A percentile compares a stretch with the other conserved stretches of the same genome.
Conservation (phyloP, 495 filamentous ascomycete genomes). For the Penicillium salamii region DNA sequence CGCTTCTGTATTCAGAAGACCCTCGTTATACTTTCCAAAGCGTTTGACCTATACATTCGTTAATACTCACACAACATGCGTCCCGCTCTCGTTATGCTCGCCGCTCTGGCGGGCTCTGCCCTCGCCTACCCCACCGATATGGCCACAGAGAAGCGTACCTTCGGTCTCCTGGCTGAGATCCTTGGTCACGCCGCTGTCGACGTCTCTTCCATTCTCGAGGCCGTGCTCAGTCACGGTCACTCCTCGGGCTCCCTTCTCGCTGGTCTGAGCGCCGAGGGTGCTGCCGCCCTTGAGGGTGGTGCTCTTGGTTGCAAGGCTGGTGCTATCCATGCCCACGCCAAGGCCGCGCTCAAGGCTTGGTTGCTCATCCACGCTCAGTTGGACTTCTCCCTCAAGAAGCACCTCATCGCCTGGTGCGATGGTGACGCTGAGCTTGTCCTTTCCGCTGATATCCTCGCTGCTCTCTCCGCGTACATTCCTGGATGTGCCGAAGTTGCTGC, state of each 20-base stretch:
- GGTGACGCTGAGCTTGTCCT: slow-evolving; percentile 22
- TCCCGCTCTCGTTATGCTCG: slow-evolving; percentile 37
- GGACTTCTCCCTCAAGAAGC: slow-evolving; percentile 25
- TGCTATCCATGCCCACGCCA: slow-evolving; percentile 27
- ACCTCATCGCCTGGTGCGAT: slow-evolving; percentile 32
- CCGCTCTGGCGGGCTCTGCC: slow-evolving; percentile 36
- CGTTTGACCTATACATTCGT: slow-evolving; percentile 19
- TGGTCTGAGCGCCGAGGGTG: slow-evolving; percentile 36
- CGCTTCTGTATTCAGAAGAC: slow-evolving; percentile 10
- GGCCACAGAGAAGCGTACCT: slow-evolving; percentile 29
- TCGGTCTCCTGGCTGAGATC: slow-evolving; percentile 21
- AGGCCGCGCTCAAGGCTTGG: slow-evolving; percentile 35
- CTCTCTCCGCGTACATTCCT: slow-evolving; percentile 37
- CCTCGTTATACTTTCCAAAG: slow-evolving; percentile 2
- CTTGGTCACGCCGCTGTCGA: slow-evolving; percentile 17
- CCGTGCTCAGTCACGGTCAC: slow-evolving; percentile 23
- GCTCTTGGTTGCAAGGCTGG: slow-evolving; percentile 38
- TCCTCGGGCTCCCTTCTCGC: slow-evolving; percentile 19
- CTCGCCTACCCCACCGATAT: slow-evolving; percentile 33
- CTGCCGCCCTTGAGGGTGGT: slow-evolving; percentile 40
- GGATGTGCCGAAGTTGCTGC: slow-evolving; percentile 35
- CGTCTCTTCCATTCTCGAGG: slow-evolving; percentile 17
- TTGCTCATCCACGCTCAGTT: slow-evolving; percentile 25
- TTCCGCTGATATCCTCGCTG: slow-evolving; percentile 21
- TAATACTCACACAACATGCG: slow-evolving; percentile 33